Evolutionary conservation across 371 early-diverging fungal genomes (phyloP).

Genomic region (Catenaria anguillulae): DNA sequence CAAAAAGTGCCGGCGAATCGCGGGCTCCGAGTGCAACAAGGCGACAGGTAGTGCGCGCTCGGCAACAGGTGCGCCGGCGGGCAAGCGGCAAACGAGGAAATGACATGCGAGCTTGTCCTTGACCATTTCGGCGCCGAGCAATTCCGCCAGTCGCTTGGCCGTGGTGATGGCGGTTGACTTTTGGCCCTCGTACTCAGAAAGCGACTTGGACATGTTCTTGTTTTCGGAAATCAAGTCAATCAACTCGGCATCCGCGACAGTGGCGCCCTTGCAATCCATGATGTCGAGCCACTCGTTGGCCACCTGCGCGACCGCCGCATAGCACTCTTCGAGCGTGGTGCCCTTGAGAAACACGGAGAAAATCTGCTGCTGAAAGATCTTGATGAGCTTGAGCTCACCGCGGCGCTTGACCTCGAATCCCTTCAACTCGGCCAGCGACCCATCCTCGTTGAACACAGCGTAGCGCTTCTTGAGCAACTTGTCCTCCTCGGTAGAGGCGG

Average conservation of each 20-base stretch:
- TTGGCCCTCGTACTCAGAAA: slow-evolving; percentile 83
- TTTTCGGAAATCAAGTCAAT: slow-evolving; percentile 97
- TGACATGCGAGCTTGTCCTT: slow-evolving; percentile 94
- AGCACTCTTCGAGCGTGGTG: slow-evolving; percentile 75
- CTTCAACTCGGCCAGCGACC: slow-evolving; percentile 93
- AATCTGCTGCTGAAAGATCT: slow-evolving; percentile 92
- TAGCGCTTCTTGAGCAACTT: slow-evolving; percentile 97
- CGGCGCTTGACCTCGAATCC: slow-evolving; percentile 99
- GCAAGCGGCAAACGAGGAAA: slow-evolving; percentile 86
- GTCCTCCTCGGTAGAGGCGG: slow-evolving; percentile 92
- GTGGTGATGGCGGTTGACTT: slow-evolving; percentile 94
- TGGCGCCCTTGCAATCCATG: slow-evolving; percentile 68
- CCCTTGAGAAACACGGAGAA: slow-evolving; percentile 90
- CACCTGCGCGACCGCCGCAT: slow-evolving; percentile 70
- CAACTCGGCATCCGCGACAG: slow-evolving; percentile 77
- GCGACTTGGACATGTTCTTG: slow-evolving; percentile 88
- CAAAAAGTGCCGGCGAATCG: slow-evolving; percentile 67
- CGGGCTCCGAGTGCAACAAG: slow-evolving; percentile 78
- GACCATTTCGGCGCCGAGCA: slow-evolving; percentile 95
- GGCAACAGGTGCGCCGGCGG: slow-evolving; percentile 76
- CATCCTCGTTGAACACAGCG: slow-evolving; percentile 94
- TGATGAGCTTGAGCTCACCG: slow-evolving; percentile 97
- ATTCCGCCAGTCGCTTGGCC: slow-evolving; percentile 92
- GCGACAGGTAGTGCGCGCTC: slow-evolving; percentile 95
- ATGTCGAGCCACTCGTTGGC: slow-evolving; percentile 96